Conservation (phyloP, 441 rosid species). For the Brassica hybrid region DNA sequence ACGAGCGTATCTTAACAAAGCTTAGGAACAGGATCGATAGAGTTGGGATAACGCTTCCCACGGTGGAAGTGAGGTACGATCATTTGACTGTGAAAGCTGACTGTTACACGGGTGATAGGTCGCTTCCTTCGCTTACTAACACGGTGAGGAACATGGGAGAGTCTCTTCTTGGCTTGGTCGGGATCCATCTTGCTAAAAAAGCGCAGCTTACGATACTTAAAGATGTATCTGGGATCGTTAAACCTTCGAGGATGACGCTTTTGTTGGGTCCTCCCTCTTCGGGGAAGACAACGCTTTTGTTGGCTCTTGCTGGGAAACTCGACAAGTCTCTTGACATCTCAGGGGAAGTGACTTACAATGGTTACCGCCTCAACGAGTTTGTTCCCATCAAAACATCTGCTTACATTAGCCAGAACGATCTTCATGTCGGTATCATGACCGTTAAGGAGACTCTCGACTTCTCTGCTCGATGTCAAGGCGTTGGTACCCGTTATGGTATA, state of each 20-base stretch:
- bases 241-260: slow-evolving; percentile 83
- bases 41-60: slow-evolving; percentile 67
- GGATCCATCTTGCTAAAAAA: slow-evolving; percentile 59
- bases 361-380: slow-evolving; percentile 61
- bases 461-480: slow-evolving; percentile 77
- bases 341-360: slow-evolving; percentile 77
- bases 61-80: slow-evolving; percentile 61
- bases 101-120: slow-evolving; percentile 58
- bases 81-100: slow-evolving; percentile 51
- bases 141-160: slow-evolving; percentile 62
- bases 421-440: slow-evolving; percentile 71
- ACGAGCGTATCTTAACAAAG: slow-evolving; percentile 61
- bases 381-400: slow-evolving; percentile 70
- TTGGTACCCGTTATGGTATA: slow-evolving; percentile 73
- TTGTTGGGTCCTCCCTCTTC: slow-evolving; percentile 90
- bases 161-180: slow-evolving; percentile 54
- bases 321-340: slow-evolving; percentile 59
- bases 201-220: slow-evolving; percentile 72
- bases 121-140: slow-evolving; percentile 69
- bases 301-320: slow-evolving; percentile 80
- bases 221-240: slow-evolving; percentile 64
- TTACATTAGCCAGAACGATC: slow-evolving; percentile 71
- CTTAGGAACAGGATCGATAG: slow-evolving; percentile 70
- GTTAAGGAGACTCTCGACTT: slow-evolving; percentile 78
- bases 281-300: slow-evolving; percentile 78